Conservation (phyloP, 2,329 filamentous ascomycete species). For the Aureobasidium vineae region DNA sequence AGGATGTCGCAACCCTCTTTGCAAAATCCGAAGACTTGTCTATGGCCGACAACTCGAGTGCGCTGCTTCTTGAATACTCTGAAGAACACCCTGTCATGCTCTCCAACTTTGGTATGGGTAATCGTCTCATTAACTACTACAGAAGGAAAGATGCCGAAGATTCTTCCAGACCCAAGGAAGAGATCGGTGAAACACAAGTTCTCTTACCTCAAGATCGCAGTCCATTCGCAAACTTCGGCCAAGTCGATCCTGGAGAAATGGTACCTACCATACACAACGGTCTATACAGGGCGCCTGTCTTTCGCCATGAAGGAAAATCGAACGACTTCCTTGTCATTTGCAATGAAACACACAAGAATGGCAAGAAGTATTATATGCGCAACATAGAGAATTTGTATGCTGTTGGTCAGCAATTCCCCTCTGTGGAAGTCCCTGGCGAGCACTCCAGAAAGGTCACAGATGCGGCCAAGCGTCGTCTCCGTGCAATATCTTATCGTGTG, state of each 20-base stretch:
- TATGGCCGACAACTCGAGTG: conserved; percentile 82
- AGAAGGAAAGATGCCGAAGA: conserved; percentile 79
- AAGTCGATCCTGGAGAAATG: conserved; percentile 85
- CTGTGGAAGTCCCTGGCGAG: conserved; percentile 86
- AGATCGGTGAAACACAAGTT: conserved; percentile 85
- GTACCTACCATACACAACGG: conserved; percentile 90
- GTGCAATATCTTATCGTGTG: conserved; percentile 91
- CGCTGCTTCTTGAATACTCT: conserved; percentile 89
- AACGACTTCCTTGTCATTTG: conserved; percentile 87
- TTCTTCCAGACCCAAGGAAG: conserved; percentile 69
- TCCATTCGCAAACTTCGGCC: conserved; percentile 91
- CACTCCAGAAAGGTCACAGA: conserved; percentile 95
- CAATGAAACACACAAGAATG: conserved; percentile 74
- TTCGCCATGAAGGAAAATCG: conserved; percentile 73
- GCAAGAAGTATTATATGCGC: conserved; percentile 76
- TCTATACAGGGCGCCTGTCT: conserved; percentile 93
- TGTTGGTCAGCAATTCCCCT: conserved; percentile 90
- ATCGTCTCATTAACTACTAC: conserved; percentile 94
- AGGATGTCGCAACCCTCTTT: conserved; percentile 75
- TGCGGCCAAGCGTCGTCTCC: conserved; percentile 92
- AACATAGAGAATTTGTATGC: conserved; percentile 89
- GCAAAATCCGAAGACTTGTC: conserved; percentile 77
- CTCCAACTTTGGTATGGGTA: conserved; percentile 97
- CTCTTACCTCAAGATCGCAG: conserved; percentile 92
- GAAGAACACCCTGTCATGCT: conserved; percentile 89